Evolutionary conservation across 306 rosid species (phyloP).

Genomic region (Hippophae gyantsensis): DNA sequence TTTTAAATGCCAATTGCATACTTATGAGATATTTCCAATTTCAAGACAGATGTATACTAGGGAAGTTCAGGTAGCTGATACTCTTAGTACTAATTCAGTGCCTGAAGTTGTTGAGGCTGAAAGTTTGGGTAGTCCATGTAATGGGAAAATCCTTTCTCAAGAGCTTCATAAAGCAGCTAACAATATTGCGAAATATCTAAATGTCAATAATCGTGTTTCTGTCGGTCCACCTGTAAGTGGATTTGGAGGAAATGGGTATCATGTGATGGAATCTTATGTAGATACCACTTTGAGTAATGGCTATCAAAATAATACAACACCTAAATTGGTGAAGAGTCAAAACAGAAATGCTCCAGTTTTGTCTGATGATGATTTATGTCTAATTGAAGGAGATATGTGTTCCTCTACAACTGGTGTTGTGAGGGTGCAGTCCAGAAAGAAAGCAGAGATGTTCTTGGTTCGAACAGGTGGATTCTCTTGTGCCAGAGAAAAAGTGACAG

Average conservation of each 20-base stretch:
- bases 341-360: constrained; percentile 29
- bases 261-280: constrained; percentile 15
- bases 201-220: constrained; percentile 32
- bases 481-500: constrained; percentile 85
- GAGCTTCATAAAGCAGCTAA: constrained; percentile 25
- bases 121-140: constrained; percentile 32
- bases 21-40: constrained; percentile 28
- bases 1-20: constrained; percentile 33
- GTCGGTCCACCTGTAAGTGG: constrained; percentile 32
- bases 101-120: constrained; percentile 29
- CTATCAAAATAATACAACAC: constrained; percentile 18
- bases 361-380: constrained; percentile 34
- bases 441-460: constrained; percentile 95
- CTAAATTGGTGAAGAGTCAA: constrained; percentile 27
- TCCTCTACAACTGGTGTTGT: constrained; percentile 96
- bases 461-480: constrained; percentile 94
- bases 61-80: constrained; percentile 18
- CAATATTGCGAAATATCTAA: constrained; percentile 29
- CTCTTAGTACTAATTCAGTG: constrained; percentile 21
- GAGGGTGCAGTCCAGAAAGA: constrained; percentile 93
- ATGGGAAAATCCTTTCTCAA: constrained; percentile 25
- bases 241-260: constrained; percentile 32
- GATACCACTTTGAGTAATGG: constrained; percentile 23
- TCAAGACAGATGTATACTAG: constrained; percentile 27
- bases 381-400: constrained; percentile 76